Evolutionary conservation across 495 filamentous ascomycete genomes (phyloP), one percentile per base, ranked within the genome.

Genomic region (Penicillium ochrochloron): DNA sequence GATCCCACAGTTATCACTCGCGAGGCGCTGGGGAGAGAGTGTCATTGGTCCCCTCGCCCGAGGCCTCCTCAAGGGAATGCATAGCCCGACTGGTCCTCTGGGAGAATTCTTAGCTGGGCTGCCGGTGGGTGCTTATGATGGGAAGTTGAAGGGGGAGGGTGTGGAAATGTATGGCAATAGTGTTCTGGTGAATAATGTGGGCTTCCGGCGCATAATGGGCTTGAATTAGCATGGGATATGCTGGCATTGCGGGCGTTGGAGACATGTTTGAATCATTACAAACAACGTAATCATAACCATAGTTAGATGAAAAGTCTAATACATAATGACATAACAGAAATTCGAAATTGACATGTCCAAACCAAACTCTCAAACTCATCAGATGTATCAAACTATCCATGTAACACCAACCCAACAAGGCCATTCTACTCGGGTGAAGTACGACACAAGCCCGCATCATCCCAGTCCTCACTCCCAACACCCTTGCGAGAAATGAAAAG

Each of bases 101-200:
- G 81, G 80, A 3, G 69, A 66, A 9, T 77, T 83, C 39, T 69
- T 84, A 65, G 81, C 83, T 0, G 83, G 87, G 59, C 70, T 92
- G 79, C 89, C 89, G 0, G 82, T 83, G 77, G 86, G 88, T 1
- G 78, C 84, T 42, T 78, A 76, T n/a, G 72, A 77, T 64, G 72
- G 65, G 44, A 59, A 76, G 42, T 29, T 82, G 29, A 66, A 74
- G 27, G 84, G 80, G 0, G 59, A 69, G 21, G 86, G 83, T 11
- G 66, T 85, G n/a, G 64, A 66, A 12, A 58, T 21, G 27, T 27
- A 67, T 48, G 70, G 70, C 19, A 57, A 54, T 37, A 58, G 67
- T 17, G 63, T 41, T 31, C 41, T 72, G 3, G 31, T 72, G 37
- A 62, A 48, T 11, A 72, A 72, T 19, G 27, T 23, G 9, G 70